Conservation (phyloP, 768 basidiomycete genomes). For the Scleroderma bovista region DNA sequence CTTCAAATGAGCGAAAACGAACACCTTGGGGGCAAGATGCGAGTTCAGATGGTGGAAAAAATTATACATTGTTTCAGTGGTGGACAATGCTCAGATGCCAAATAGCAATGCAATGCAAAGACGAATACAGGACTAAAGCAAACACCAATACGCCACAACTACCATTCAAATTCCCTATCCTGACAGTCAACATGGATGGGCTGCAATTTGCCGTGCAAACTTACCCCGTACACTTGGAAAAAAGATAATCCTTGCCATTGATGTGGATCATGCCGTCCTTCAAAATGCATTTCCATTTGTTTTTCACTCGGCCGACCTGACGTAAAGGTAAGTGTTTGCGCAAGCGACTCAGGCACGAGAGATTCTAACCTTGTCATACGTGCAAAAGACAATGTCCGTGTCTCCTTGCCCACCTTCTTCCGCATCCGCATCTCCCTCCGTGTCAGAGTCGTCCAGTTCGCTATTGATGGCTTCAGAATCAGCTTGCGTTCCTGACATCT, state of each 20-base stretch:
- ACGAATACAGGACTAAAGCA: not conserved
- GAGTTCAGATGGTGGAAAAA: conserved; percentile 7
- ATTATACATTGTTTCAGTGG: conserved; percentile 20
- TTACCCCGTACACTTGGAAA: conserved; percentile 94
- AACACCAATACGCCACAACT: conserved; percentile 12
- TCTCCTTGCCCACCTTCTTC: conserved; percentile 72
- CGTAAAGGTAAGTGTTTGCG: not conserved
- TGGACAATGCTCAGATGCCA: conserved; percentile 20
- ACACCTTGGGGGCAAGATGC: too few species aligned
- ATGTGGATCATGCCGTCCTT: conserved; percentile 98
- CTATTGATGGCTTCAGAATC: conserved; percentile 90
- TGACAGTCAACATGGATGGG: not conserved
- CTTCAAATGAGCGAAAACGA: too few species aligned
- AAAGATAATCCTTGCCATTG: conserved; percentile 96
- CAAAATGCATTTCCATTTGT: conserved; percentile 98
- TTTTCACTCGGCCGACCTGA: conserved; percentile 98
- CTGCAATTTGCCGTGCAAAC: conserved; percentile 18
- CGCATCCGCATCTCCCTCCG: conserved; percentile 77
- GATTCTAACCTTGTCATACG: conserved; percentile 85
- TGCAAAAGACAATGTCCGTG: conserved; percentile 94
- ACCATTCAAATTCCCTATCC: conserved; percentile 44
- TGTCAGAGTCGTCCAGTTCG: conserved; percentile 93
- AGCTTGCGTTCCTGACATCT: conserved; percentile 31
- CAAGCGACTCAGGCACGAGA: not conserved
- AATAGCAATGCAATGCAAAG: conserved; percentile 16